phyloP scores from a whole-genome alignment of 768 basidiomycete genomes.

The Plicaturopsis crispa region DNA sequence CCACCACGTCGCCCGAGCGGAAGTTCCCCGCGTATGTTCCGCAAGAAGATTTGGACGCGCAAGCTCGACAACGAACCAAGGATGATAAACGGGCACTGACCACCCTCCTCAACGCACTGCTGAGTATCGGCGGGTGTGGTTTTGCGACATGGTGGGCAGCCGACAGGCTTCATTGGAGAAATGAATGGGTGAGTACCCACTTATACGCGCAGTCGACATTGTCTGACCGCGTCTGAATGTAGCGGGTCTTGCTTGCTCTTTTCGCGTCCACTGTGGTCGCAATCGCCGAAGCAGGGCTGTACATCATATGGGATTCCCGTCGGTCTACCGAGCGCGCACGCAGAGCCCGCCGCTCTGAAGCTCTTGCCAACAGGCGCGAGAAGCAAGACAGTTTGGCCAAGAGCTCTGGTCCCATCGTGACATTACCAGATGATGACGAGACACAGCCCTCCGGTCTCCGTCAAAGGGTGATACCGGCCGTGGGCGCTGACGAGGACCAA shows the following conservation, averaged over 20 bases:
- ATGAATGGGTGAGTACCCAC: conserved; percentile 62
- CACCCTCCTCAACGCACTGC: conserved; percentile 59
- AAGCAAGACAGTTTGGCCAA: not conserved
- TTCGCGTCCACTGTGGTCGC: conserved; percentile 60
- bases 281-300: conserved; percentile 59
- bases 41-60: conserved; percentile 38
- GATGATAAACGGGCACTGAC: conserved; percentile 63
- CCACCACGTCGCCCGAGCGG: conserved; percentile 71
- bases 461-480: not conserved
- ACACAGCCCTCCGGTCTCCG: not conserved
- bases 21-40: conserved; percentile 49
- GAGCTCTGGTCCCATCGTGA: not conserved
- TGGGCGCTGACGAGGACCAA: too few species aligned
- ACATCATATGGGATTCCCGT: conserved; percentile 65
- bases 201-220: too few species aligned
- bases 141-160: conserved; percentile 71
- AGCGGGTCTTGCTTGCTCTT: conserved; percentile 60
- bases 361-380: not conserved
- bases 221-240: too few species aligned
- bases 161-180: conserved; percentile 49
- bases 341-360: too few species aligned
- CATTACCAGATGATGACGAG: not conserved
- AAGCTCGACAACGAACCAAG: conserved; percentile 31
- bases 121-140: conserved; percentile 63
- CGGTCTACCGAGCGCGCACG: too few species aligned